Evolutionary conservation across 2,329 filamentous ascomycete species (phyloP), one percentile per base, ranked within the genome.

Genomic region (Epichloe uncinata): DNA sequence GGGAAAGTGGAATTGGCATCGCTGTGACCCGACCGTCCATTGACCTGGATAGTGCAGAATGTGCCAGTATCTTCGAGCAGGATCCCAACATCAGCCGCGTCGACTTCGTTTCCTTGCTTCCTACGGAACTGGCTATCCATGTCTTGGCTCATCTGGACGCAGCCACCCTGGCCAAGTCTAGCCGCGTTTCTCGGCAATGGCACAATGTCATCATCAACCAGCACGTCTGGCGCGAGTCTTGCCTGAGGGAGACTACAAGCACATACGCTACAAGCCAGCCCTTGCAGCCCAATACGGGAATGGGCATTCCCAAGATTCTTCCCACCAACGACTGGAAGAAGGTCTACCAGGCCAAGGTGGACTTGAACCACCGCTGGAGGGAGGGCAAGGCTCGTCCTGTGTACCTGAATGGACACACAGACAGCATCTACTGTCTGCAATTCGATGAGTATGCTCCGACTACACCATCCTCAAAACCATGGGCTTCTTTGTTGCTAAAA

Each of bases 351-450:
- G 84, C 86, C 42, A 84, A 87, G 57, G 78, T 82, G 53, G 77
- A 85, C 54, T 75, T 98, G 53, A 84, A 88, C 57, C 72, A 75
- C 56, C 81, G 86, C 54, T 98, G 93, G 93, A 82, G 79, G 58
- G 72, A 82, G 47, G 85, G 86, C 50, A 82, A 83, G 56, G 87
- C 89, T 8, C 83, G 81, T 43, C 84, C 88, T 0, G 81, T 95
- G 50, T 97, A 96, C 65, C 76, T 98, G 20, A 88, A 93, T 59
- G 93, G 93, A 2, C 93, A 98, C 64, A 82, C 83, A 26, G 93
- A 98, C 65, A 96, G 89, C 56, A 94, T 98, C 51, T 98, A 98
- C 69, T 98, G 93, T 66, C 79, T 95, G 50, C 93, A 98, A 63
- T 98, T 97, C 64, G 93, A 98, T 65, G 91, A 97, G 84, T 89